Percentiles rank a stretch among this genome's conserved stretches.
Evolutionary conservation across 2,329 filamentous ascomycete species (phyloP).

Genomic region (Epichloe baconii): DNA sequence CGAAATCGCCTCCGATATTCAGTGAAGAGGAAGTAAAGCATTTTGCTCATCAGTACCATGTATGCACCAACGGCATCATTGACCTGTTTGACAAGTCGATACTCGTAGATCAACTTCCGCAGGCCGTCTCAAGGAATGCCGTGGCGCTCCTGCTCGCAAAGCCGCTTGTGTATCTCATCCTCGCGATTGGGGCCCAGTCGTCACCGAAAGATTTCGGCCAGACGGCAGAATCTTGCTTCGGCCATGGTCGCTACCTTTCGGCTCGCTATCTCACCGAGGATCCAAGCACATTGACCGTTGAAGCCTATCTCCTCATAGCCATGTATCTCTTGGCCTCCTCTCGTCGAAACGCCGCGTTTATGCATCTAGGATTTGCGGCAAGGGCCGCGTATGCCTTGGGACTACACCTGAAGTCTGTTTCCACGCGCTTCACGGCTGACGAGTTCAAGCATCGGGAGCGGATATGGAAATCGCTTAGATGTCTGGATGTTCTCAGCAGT

Average conservation of each 20-base stretch:
- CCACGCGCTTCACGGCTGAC: constrained; percentile 8
- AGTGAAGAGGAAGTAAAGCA: constrained; percentile 4
- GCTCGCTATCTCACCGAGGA: constrained; percentile 27
- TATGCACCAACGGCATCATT: constrained; percentile 19
- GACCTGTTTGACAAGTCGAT: constrained; percentile 19
- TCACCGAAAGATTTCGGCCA: constrained; percentile 17
- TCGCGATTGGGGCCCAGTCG: constrained; percentile 15
- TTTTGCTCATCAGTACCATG: constrained; percentile 2
- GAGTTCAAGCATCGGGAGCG: constrained; percentile 13
- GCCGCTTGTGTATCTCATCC: constrained; percentile 25
- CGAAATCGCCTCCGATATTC: background rate
- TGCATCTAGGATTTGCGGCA: constrained; percentile 48
- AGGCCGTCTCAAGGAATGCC: constrained; percentile 5
- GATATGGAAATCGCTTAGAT: constrained; percentile 14
- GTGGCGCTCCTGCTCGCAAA: constrained; percentile 2
- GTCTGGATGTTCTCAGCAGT: constrained; percentile 15
- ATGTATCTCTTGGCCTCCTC: constrained; percentile 48
- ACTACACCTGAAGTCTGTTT: constrained; percentile 26
- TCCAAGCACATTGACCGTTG: constrained; percentile 38
- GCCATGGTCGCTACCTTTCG: constrained; percentile 15
- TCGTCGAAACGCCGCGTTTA: constrained; percentile 46
- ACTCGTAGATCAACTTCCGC: constrained; percentile 11
- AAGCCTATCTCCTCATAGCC: constrained; percentile 40
- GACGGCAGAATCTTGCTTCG: constrained; percentile 15
- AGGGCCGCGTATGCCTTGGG: constrained; percentile 45